Base-by-base conservation (phyloP, 768 basidiomycete genomes). In the Boletellus ananiceps region DNA sequence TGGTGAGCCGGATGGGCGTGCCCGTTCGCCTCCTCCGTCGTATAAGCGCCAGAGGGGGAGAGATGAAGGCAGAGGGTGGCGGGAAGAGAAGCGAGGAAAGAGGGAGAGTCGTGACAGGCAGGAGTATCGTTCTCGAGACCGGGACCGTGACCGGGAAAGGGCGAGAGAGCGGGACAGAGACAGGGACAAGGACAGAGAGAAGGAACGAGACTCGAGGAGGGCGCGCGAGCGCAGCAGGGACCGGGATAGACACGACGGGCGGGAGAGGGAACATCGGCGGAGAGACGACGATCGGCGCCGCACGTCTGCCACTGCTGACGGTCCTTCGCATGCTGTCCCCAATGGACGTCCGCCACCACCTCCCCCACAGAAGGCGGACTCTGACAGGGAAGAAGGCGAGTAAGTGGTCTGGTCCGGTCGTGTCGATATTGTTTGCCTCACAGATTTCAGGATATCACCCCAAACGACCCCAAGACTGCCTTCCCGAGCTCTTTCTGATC, bases 331-430 rank as follows among this genome's bases (percentile, higher is more conserved):
- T 18, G 29, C 50, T 23, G 29, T 38, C 40, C 39, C 57, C 18
- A 60, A 66, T 38, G 64, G 70, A 31, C 59, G 51, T 46, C 56
- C 38, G 36, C 49, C 54, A 37, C 49, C 46, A 0, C 36, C 34
- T 11, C 62, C 49, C 7, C 52, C 52, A 5, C 57, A 60, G n/a
- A 63, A 51, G 41, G 57, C 66, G 12, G 78, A 78, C 45, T 79
- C 81, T 12, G 88, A 90, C 57, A 85, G 70, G 65, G 88, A 93
- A 72, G 93, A 94, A 77, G 92, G 88, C 76, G 93, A 95, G 91
- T 94, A 71, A 87, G 93, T 93, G 34, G 38, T 5, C 8, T 6
- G 9, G 19, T 40, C 44, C 54, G 44, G 47, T 36, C 40, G 32
- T 39, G 43, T 55, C 33, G 8, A 39, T 45, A 46, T 32, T 19